Conservation (phyloP, 2,329 filamentous ascomycete genomes). For the Cercospora sp. region DNA sequence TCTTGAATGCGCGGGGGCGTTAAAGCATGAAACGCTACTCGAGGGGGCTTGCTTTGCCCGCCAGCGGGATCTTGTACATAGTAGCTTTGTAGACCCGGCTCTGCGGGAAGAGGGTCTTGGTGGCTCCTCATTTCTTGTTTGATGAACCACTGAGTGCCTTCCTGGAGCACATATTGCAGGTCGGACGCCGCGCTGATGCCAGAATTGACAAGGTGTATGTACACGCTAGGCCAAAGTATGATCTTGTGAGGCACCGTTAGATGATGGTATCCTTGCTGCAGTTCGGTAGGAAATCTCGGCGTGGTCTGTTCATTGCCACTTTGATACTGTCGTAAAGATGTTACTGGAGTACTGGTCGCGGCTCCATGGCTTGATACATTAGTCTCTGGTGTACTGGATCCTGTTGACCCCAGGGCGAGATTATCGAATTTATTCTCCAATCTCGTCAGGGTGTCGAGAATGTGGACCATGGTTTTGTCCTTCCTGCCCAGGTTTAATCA, state of each 20-base stretch:
- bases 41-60: slow-evolving; percentile 22
- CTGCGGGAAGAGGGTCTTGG: slow-evolving; percentile 32
- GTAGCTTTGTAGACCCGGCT: slow-evolving; percentile 32
- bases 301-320: slow-evolving; percentile 12
- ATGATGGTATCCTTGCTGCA: slow-evolving; percentile 32
- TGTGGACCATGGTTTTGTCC: slow-evolving; percentile 63
- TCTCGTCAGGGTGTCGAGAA: slow-evolving; percentile 57
- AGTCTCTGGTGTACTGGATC: slow-evolving; percentile 23
- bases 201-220: slow-evolving; percentile 40
- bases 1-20: slow-evolving; percentile 53
- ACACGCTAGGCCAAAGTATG: slow-evolving; percentile 49
- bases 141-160: slow-evolving; percentile 44
- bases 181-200: slow-evolving; percentile 38
- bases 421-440: slow-evolving; percentile 59
- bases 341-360: slow-evolving; percentile 15
- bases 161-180: slow-evolving; percentile 40
- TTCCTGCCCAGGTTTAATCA: slow-evolving; percentile 48
- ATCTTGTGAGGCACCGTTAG: slow-evolving; percentile 53
- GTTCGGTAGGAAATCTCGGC: slow-evolving; percentile 22
- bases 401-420: slow-evolving; percentile 26
- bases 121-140: slow-evolving; percentile 39
- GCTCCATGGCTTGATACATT: slow-evolving; percentile 14
- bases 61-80: slow-evolving; percentile 19
- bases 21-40: slow-evolving; percentile 41
- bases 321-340: slow-evolving; percentile 15